A percentile compares a stretch with the other conserved stretches of the same genome.
Conservation (phyloP, 2,329 filamentous ascomycete genomes). For the Fusarium verrucosum region DNA sequence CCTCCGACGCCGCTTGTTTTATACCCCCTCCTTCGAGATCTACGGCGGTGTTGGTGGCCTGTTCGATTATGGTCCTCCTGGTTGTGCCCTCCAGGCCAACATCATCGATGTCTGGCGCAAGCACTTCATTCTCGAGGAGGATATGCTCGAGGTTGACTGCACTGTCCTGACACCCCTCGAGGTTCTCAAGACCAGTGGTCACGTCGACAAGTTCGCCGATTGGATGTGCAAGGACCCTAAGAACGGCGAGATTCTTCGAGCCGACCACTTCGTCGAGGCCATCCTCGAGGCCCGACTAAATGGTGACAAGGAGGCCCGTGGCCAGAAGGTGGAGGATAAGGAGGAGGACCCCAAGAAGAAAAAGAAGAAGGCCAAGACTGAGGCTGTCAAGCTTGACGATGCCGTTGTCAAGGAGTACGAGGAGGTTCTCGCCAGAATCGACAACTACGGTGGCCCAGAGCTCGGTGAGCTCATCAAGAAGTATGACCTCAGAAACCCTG, state of each 20-base stretch:
- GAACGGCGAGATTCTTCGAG: conserved; percentile 94
- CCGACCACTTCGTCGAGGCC: conserved; percentile 96
- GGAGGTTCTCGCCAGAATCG: conserved; percentile 88
- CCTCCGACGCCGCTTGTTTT: conserved; percentile 89
- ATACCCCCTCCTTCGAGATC: conserved; percentile 94
- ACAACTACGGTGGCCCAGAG: conserved; percentile 90
- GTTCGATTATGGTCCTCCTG: conserved; percentile 93
- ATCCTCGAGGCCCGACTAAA: conserved; percentile 87
- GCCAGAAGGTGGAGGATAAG: conserved; percentile 80
- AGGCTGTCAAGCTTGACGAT: conserved; percentile 87
- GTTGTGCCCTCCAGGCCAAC: conserved; percentile 85
- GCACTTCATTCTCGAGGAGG: conserved; percentile 90
- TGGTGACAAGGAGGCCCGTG: conserved; percentile 91
- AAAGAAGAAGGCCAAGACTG: conserved; percentile 88
- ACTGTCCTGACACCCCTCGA: conserved; percentile 93
- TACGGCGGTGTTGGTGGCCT: conserved; percentile 90
- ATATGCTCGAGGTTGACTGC: conserved; percentile 96
- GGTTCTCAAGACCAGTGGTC: conserved; percentile 93
- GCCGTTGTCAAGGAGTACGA: conserved; percentile 88
- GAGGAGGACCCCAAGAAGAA: conserved; percentile 77
- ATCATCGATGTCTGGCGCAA: conserved; percentile 91
- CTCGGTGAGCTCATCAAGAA: conserved; percentile 90
- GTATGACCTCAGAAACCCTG: conserved; percentile 89
- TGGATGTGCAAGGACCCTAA: conserved; percentile 99
- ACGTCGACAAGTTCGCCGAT: conserved; percentile 97